These are phyloP conservation scores for Myxozyma vanderwaltii DNA, from an alignment of 805 yeast genomes.

Conservation along the genomic window DNA sequence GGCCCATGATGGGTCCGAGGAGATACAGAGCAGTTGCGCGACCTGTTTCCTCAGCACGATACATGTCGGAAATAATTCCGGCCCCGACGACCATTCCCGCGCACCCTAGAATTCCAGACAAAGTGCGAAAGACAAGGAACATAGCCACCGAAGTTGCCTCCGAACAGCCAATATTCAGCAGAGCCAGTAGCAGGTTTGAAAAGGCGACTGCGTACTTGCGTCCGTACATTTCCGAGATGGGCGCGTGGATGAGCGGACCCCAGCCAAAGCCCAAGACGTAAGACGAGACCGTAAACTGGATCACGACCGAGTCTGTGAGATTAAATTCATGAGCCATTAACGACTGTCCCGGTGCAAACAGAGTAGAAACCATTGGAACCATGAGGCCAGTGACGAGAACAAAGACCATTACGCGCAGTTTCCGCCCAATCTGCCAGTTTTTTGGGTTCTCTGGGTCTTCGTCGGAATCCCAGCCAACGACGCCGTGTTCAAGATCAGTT, in stretches of 20 bases:
- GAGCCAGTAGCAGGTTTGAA: constrained; percentile 21
- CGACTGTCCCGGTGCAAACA: constrained; percentile 32
- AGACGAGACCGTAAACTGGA: constrained; percentile 23
- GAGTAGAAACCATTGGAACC: constrained; percentile 29
- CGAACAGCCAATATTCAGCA: constrained; percentile 29
- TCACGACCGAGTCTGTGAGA: constrained; percentile 19
- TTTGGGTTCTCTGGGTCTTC: constrained; percentile 47
- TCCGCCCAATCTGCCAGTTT: constrained; percentile 41
- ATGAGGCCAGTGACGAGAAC: constrained; percentile 32
- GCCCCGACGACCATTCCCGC: constrained; percentile 34
- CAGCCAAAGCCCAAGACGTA: constrained; percentile 34
- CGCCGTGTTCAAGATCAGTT: constrained; percentile 15
- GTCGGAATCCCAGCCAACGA: constrained; percentile 37
- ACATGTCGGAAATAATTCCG: constrained; percentile 32
- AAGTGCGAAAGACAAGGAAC: constrained; percentile 27
- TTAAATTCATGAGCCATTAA: constrained; percentile 43
- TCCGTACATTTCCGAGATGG: constrained; percentile 31
- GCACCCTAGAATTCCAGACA: constrained; percentile 29
- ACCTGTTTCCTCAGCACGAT: constrained; percentile 20
- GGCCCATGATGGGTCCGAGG: constrained; percentile 40
- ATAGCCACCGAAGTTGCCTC: constrained; percentile 22
- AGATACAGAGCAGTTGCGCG: constrained; percentile 25
- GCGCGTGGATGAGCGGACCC: constrained; percentile 33
- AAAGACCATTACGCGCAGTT: constrained; percentile 45
- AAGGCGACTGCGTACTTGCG: constrained; percentile 25